A percentile compares a stretch with the other conserved stretches of the same genome.
These are phyloP conservation scores for Dothistroma septosporum DNA, from an alignment of 2,329 filamentous ascomycete genomes.

Conservation along the genomic window DNA sequence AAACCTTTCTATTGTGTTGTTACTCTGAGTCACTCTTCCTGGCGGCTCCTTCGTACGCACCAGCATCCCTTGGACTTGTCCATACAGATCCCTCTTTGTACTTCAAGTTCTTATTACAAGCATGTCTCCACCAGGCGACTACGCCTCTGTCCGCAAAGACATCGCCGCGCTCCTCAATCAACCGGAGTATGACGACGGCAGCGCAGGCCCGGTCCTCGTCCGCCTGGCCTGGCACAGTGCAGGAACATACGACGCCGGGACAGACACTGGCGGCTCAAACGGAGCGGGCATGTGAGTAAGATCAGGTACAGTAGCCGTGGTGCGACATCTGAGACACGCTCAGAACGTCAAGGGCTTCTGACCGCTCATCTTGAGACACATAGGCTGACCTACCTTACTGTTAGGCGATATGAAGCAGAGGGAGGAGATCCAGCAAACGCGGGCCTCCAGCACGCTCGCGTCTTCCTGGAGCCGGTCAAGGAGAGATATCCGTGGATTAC, in stretches of 20 bases:
- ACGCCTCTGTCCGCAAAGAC: slow-evolving; percentile 52
- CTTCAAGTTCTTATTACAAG: neutral
- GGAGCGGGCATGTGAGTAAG: slow-evolving; percentile 65
- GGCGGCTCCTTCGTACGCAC: neutral
- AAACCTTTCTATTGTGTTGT: neutral
- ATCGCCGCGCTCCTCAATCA: slow-evolving; percentile 31
- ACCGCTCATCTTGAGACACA: no score
- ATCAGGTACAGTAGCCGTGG: no score
- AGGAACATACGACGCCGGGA: slow-evolving; percentile 57
- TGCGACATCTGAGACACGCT: no score
- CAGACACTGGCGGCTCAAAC: slow-evolving; percentile 61
- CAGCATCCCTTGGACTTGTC: no score
- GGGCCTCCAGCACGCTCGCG: slow-evolving; percentile 59
- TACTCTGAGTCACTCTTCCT: neutral
- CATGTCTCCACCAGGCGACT: slow-evolving; percentile 24
- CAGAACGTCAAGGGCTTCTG: no score
- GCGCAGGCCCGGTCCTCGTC: slow-evolving; percentile 60
- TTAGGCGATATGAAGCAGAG: slow-evolving; percentile 60
- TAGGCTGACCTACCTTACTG: no score
- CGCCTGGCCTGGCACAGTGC: slow-evolving; percentile 63
- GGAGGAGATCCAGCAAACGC: slow-evolving; percentile 63
- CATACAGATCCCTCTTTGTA: no score
- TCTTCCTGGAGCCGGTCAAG: slow-evolving; percentile 62
- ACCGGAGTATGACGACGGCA: slow-evolving; percentile 62
- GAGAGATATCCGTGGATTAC: slow-evolving; percentile 59